A percentile compares a stretch with the other conserved stretches of the same genome.
Conservation (phyloP, 2,329 filamentous ascomycete species). For the Phaeoacremonium minimum region DNA sequence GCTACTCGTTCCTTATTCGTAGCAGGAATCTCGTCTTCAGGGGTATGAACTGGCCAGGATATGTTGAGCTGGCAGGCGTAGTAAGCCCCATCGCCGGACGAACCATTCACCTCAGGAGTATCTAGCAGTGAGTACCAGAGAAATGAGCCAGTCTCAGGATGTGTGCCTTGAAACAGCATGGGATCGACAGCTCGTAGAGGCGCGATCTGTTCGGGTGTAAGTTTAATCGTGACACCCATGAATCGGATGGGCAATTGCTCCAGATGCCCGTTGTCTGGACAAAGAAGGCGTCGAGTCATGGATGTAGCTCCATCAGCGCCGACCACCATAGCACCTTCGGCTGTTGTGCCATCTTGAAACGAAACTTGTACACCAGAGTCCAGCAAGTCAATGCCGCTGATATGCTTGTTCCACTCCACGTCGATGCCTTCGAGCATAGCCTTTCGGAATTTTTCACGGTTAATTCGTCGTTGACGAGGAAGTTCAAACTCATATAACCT, state of each 20-base stretch:
- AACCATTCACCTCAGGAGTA: slow-evolving; percentile 24
- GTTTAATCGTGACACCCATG: slow-evolving; percentile 28
- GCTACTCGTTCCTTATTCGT: slow-evolving; percentile 24
- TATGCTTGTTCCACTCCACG: slow-evolving; percentile 26
- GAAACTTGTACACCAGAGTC: slow-evolving; percentile 17
- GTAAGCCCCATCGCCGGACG: too few species aligned
- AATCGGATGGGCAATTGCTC: slow-evolving; percentile 29
- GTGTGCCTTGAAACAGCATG: slow-evolving; percentile 48
- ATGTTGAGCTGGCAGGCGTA: slow-evolving; percentile 36
- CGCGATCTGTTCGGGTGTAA: slow-evolving; percentile 30
- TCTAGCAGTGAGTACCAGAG: slow-evolving; percentile 41
- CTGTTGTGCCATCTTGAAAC: slow-evolving; percentile 25
- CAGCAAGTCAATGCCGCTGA: slow-evolving; percentile 17
- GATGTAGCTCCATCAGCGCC: slow-evolving; percentile 35
- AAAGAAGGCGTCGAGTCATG: slow-evolving; percentile 26
- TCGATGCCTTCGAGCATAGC: slow-evolving; percentile 22
- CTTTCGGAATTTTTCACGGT: slow-evolving; percentile 27
- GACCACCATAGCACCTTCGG: slow-evolving; percentile 27
- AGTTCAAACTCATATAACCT: background rate
- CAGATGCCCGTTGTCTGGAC: slow-evolving; percentile 23
- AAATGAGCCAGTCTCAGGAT: slow-evolving; percentile 44
- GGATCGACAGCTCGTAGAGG: slow-evolving; percentile 43
- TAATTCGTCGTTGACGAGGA: slow-evolving; percentile 19
- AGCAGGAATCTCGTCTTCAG: slow-evolving; percentile 21
- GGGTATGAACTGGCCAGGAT: slow-evolving; percentile 35